phyloP scores from a whole-genome alignment of 371 early-diverging fungal species.

The Cokeromyces recurvatus region DNA sequence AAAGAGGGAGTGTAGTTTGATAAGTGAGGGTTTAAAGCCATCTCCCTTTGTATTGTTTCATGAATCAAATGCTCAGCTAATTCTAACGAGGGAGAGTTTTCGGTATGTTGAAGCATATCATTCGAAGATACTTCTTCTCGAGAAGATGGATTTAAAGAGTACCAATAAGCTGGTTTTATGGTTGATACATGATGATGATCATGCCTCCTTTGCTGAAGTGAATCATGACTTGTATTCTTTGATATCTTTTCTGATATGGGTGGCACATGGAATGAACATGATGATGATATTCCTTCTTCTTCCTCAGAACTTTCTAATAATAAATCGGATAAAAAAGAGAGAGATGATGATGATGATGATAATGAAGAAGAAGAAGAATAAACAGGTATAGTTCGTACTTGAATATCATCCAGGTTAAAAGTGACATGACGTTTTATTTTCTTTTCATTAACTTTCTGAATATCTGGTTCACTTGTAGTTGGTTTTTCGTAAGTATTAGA shows the following conservation, averaged over 20 bases:
- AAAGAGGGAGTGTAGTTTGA: constrained; percentile 1
- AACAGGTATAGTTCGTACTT: constrained; percentile 12
- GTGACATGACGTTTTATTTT: constrained; percentile 18
- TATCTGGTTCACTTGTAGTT: background rate
- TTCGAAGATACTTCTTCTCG: background rate
- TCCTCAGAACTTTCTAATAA: too few relatives aligned
- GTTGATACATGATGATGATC: too few relatives aligned
- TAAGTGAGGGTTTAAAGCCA: too few relatives aligned
- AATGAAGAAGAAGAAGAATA: background rate
- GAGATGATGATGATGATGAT: too few relatives aligned
- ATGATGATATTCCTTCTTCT: too few relatives aligned
- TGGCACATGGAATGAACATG: background rate
- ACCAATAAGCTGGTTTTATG: too few relatives aligned
- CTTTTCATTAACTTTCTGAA: background rate
- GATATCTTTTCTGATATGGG: constrained; percentile 8
- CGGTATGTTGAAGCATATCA: too few relatives aligned
- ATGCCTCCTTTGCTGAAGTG: constrained; percentile 5
- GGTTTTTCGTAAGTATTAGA: constrained; percentile 1
- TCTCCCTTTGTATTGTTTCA: too few relatives aligned
- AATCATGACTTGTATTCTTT: constrained; percentile 12
- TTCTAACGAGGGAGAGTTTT: too few relatives aligned
- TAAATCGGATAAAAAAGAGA: too few relatives aligned
- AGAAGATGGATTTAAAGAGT: constrained; percentile 1
- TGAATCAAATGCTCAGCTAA: too few relatives aligned
- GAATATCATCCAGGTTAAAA: constrained; percentile 12